These are phyloP conservation scores for Populus tomentosa DNA, from an alignment of 441 rosid species.

Conservation along the genomic window DNA sequence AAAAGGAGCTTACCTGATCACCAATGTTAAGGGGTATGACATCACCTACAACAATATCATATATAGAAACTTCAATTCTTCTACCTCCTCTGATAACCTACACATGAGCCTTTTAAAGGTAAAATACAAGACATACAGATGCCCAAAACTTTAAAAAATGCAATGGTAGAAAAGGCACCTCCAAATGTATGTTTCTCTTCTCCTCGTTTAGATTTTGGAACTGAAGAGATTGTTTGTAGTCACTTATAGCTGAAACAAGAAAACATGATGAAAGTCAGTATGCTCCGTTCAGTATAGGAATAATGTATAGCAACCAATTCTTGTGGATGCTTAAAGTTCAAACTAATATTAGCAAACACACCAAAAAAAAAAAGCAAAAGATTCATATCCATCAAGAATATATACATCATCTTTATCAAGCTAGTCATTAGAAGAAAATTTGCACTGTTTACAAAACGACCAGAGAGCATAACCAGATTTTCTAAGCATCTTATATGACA, in stretches of 20 bases:
- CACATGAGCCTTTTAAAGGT: slow-evolving; percentile 13
- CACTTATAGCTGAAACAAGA: slow-evolving; percentile 80
- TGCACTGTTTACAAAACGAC: background rate
- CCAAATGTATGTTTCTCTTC: slow-evolving; percentile 88
- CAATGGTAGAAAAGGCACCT: slow-evolving; percentile 43
- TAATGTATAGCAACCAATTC: background rate
- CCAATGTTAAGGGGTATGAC: slow-evolving; percentile 89
- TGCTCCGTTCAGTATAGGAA: background rate
- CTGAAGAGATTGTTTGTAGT: slow-evolving; percentile 93
- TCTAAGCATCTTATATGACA: background rate
- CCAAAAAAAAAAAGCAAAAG: background rate
- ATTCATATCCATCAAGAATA: background rate
- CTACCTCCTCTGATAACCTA: slow-evolving; percentile 93
- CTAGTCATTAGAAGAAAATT: background rate
- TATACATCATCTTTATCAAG: background rate
- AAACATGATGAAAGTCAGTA: slow-evolving; percentile 7
- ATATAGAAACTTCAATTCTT: slow-evolving; percentile 88
- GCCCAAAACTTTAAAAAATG: background rate
- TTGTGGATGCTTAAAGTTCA: background rate
- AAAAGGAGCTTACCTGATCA: slow-evolving; percentile 62
- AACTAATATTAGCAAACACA: background rate
- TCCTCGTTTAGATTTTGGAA: slow-evolving; percentile 93
- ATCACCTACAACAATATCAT: slow-evolving; percentile 93
- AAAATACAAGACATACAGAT: slow-evolving; percentile 15
- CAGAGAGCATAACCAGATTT: background rate